Evolutionary conservation across 2,329 filamentous ascomycete species (phyloP), one percentile per base, ranked within the genome.

Genomic region (Corinectria fuckeliana): DNA sequence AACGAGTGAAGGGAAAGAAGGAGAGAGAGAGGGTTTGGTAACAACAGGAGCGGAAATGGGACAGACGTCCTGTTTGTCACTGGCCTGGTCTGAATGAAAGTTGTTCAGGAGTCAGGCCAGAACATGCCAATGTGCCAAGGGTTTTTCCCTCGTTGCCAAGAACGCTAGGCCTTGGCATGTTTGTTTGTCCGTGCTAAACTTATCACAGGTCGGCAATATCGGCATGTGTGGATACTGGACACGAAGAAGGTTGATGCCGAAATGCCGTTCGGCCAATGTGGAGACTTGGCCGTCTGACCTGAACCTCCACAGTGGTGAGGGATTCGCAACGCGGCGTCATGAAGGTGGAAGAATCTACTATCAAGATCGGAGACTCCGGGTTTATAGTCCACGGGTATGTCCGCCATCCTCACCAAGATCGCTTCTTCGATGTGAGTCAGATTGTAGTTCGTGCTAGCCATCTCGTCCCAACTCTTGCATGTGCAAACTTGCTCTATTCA

Each of bases 241-340:
- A 5, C n/a, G n/a, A n/a, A 34, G 52, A 14, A 47, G 39, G 13
- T 14, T 7, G 25, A 39, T 56, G 52, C 44, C 52, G 52, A 56
- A 36, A 41, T 41, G 44, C 52, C 52, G 52, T 45, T 28, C 38
- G 52, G 21, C 52, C 52, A 56, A 56, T 56, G 36, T 39, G 52
- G 28, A 47, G 44, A 18, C 25, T 45, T 28, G 9, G 23, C 23
- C 11, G 42, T 18, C 9, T 18, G 25, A 30, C 13, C 9, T 3
- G 9, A 16, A 26, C 42, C 25, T 45, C 42, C 42, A 45, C 42
- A 30, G 5, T 28, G 7, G 28, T n/a, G 42, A 45, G 5, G n/a
- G 16, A 28, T 45, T 28, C 25, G 10, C 18, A 16, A 28, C n/a
- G 7, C 42, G 23, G 28, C 42, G 42, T 28, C 42, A 45, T 45